Evolutionary conservation across 176 grass and related monocot genomes (phyloP), one percentile per base, ranked within the genome.

Genomic region (Poa pratensis): DNA sequence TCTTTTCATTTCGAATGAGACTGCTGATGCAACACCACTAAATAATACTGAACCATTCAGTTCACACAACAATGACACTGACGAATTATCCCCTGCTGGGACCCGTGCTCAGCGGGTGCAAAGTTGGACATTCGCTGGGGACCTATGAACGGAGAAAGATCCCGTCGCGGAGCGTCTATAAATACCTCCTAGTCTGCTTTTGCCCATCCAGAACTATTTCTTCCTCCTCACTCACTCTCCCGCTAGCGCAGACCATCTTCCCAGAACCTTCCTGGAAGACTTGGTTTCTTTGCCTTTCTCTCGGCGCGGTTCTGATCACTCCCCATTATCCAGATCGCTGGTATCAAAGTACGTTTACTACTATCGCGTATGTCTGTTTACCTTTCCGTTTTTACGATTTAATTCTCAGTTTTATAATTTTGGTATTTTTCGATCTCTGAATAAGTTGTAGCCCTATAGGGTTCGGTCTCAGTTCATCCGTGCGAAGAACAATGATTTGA

Each of bases 161-260:
- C 71, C 24, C 7, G 9, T 18, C 23, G 15, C 9, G 71, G 45
- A 9, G 45, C 45, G 45, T 27, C 71, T 74, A 74, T 51, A 74
- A 51, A 74, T 74, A 73, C 22, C 12, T 14, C 69, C 39, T 16
- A 46, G n/a, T 12, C 40, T 24, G 11, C 15, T 6, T 72, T 72
- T 72, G n/a, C 69, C 13, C 69, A 72, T 24, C 69, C 5, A 24
- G 22, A 24, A 42, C 66, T 72, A 26, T 72, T 73, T 49, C 69
- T 73, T 73, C 22, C 69, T 26, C 69, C 69, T 24, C 69, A 72
- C 69, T 73, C 69, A 72, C 69, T 73, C 69, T 46, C 40, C 13
- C 69, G 24, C 69, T 46, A 24, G 20, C n/a, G 6, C 40, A 13
- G n/a, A 72, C 20, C 39, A 43, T 72, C 40, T 72, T 72, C 69